These are phyloP conservation scores for Juncus inflexus DNA, from an alignment of 176 grass and related monocot genomes.

Conservation along the genomic window DNA sequence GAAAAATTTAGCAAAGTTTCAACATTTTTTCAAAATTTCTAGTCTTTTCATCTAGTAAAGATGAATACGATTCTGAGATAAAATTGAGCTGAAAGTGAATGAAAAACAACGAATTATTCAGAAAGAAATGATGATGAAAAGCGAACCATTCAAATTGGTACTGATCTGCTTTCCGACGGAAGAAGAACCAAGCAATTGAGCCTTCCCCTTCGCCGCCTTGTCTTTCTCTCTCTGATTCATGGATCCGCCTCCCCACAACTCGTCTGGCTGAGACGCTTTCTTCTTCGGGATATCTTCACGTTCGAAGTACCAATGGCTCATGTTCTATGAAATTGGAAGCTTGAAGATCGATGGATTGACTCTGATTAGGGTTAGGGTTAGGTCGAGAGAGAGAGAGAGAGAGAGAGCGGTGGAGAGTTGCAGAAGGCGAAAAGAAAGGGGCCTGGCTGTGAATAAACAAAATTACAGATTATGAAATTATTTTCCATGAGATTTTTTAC, in stretches of 20 bases:
- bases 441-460: no score
- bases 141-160: constrained; percentile 15
- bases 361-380: constrained; percentile 21
- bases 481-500: no score
- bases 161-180: constrained; percentile 19
- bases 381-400: neutral
- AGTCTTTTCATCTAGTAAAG: neutral
- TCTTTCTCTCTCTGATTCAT: constrained; percentile 13
- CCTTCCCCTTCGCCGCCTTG: constrained; percentile 14
- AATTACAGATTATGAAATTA: no score
- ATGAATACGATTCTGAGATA: neutral
- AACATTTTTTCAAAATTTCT: neutral
- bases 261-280: constrained; percentile 1
- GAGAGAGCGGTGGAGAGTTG: no score
- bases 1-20: constrained; percentile 17
- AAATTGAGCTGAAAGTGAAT: constrained; percentile 6
- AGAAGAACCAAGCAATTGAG: neutral
- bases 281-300: constrained; percentile 15
- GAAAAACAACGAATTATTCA: neutral
- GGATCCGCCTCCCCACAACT: constrained; percentile 13
- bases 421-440: no score
- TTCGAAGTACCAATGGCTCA: constrained; percentile 1
- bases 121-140: neutral
- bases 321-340: neutral
- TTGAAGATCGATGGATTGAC: constrained; percentile 8